Conservation (phyloP, 2,329 filamentous ascomycete species). For the Zopfia rhizophila region DNA sequence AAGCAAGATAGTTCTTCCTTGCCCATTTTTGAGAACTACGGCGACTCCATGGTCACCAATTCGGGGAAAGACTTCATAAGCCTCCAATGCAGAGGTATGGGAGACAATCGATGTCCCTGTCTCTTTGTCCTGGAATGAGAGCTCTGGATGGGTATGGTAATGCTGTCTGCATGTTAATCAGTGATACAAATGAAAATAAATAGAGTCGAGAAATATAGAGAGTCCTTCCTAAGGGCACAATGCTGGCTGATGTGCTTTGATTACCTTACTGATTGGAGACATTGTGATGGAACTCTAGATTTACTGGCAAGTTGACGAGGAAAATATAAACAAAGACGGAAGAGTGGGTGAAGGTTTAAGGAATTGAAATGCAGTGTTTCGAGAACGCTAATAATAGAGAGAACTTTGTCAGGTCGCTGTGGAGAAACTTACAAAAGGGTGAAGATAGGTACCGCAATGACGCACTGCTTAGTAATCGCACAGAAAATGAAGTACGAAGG, state of each 20-base stretch:
- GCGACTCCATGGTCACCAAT: slow-evolving; percentile 71
- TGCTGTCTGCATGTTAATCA: slow-evolving; percentile 20
- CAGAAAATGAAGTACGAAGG: too few relatives aligned
- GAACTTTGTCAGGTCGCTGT: too few relatives aligned
- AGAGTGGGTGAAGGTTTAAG: too few relatives aligned
- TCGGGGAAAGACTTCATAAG: slow-evolving; percentile 58
- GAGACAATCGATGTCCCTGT: slow-evolving; percentile 43
- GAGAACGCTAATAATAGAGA: too few relatives aligned
- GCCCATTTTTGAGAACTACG: slow-evolving; percentile 66
- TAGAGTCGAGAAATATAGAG: slow-evolving; percentile 33
- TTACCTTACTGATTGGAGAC: slow-evolving; percentile 40
- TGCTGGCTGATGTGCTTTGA: slow-evolving; percentile 36
- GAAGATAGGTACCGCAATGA: too few relatives aligned
- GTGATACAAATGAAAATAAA: neutral
- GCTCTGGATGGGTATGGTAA: slow-evolving; percentile 48
- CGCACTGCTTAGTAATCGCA: too few relatives aligned
- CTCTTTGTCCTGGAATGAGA: slow-evolving; percentile 47
- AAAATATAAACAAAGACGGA: slow-evolving; percentile 5
- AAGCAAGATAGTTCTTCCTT: slow-evolving; percentile 65
- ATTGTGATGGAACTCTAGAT: slow-evolving; percentile 26
- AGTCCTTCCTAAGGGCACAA: slow-evolving; percentile 45
- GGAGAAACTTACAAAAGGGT: too few relatives aligned
- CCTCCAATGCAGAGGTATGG: slow-evolving; percentile 3
- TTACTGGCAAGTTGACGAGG: neutral
- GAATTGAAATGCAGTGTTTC: too few relatives aligned